These are phyloP conservation scores for Solanum etuberosum DNA, from an alignment of 257 asterid species.

Conservation along the genomic window DNA sequence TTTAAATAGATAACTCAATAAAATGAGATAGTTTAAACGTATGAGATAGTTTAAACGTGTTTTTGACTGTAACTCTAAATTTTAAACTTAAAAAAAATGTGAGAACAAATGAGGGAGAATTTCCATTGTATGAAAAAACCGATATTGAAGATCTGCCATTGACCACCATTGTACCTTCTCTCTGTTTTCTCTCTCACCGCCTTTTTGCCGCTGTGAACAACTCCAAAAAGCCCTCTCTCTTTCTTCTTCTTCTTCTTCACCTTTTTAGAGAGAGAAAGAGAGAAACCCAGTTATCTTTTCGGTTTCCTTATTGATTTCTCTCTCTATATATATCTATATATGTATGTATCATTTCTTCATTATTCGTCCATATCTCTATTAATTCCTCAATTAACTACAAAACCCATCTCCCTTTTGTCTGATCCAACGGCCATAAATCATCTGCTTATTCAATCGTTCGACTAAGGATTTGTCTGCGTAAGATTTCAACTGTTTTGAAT, in stretches of 20 bases:
- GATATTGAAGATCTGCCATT: background rate
- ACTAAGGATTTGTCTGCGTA: background rate
- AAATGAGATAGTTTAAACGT: fast-evolving
- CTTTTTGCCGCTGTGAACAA: background rate
- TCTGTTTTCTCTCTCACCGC: background rate
- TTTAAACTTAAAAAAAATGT: too few species aligned
- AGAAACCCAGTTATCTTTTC: background rate
- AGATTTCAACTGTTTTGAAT: background rate
- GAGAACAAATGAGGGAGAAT: background rate
- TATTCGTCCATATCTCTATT: background rate
- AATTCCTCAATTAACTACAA: background rate
- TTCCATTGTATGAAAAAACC: background rate
- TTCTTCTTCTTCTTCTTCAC: background rate
- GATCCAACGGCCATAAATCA: constrained; percentile 2
- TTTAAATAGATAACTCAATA: too few species aligned
- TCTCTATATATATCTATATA: background rate
- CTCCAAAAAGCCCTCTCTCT: background rate
- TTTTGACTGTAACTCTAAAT: background rate
- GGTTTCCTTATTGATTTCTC: background rate
- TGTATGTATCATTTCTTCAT: background rate
- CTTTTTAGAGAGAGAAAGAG: background rate
- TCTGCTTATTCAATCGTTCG: background rate
- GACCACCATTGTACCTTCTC: background rate
- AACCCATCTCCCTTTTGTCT: background rate
- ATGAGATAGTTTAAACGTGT: fast-evolving